Evolutionary conservation across 192 early-diverging fungal species (phyloP).

Genomic region (Allomyces macrogynus): DNA sequence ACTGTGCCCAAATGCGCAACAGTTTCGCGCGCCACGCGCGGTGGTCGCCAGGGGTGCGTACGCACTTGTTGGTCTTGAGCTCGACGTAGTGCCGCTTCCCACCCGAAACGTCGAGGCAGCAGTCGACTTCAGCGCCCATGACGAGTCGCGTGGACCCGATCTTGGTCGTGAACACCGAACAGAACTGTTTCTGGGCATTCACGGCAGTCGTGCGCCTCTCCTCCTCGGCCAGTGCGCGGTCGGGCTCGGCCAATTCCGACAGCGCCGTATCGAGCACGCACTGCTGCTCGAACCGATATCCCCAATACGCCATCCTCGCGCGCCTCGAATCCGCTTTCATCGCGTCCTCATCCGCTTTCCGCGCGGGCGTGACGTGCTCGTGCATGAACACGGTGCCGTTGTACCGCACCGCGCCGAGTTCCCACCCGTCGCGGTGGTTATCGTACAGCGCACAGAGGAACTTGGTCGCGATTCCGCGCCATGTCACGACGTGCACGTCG

Average conservation of each 20-base stretch:
- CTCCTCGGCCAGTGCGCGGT: background rate
- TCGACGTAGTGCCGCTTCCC: slow-evolving; percentile 49
- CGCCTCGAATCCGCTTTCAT: slow-evolving; percentile 31
- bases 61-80: slow-evolving; percentile 44
- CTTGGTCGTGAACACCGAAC: slow-evolving; percentile 59
- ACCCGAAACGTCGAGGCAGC: slow-evolving; percentile 23
- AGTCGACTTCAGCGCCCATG: slow-evolving; percentile 88
- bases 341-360: slow-evolving; percentile 14
- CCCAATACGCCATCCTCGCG: slow-evolving; percentile 50
- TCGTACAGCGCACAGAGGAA: background rate
- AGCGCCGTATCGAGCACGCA: slow-evolving; percentile 41
- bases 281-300: slow-evolving; percentile 75
- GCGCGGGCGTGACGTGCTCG: slow-evolving; percentile 33
- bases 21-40: slow-evolving; percentile 45
- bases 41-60: background rate
- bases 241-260: slow-evolving; percentile 9
- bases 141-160: slow-evolving; percentile 47
- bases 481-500: background rate
- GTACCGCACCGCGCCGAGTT: slow-evolving; percentile 1
- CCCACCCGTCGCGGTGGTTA: background rate
- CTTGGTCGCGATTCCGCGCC: background rate
- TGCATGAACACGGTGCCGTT: slow-evolving; percentile 52
- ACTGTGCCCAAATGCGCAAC: slow-evolving; percentile 82
- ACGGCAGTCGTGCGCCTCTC: slow-evolving; percentile 26
- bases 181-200: slow-evolving; percentile 75